Percentiles rank a stretch among this genome's conserved stretches.
phyloP scores from a whole-genome alignment of 2,329 filamentous ascomycete species.

The Trichoderma koningiopsis region DNA sequence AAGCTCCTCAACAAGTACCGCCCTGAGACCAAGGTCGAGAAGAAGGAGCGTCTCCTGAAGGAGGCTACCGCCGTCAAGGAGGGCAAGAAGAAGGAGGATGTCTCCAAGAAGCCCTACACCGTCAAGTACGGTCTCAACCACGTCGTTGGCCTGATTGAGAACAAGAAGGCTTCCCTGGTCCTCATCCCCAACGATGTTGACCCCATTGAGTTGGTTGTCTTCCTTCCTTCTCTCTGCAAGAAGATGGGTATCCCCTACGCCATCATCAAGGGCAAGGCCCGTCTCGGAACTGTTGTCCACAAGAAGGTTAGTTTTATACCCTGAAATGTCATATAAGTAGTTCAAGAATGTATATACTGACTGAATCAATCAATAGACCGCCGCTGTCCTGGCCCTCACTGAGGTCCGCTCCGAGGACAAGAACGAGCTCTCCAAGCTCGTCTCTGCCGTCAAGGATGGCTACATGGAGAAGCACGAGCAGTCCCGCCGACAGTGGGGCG shows the following conservation, averaged over 20 bases:
- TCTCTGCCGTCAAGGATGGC: constrained; percentile 95
- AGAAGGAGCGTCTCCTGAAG: constrained; percentile 99
- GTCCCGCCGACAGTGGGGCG: constrained; percentile 91
- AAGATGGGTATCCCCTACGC: constrained; percentile 99
- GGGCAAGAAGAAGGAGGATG: constrained; percentile 99
- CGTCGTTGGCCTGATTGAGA: constrained; percentile 95
- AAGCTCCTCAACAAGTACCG: constrained; percentile 99
- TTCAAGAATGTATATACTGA: neutral
- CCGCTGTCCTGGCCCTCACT: constrained; percentile 91
- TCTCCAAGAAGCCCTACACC: constrained; percentile 98
- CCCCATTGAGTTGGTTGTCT: constrained; percentile 99
- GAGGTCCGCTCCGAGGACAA: constrained; percentile 99
- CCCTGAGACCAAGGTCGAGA: constrained; percentile 97
- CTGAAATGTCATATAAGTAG: neutral
- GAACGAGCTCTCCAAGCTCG: constrained; percentile 94
- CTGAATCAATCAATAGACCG: constrained; percentile 66
- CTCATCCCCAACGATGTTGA: constrained; percentile 99
- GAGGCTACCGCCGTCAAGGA: constrained; percentile 97
- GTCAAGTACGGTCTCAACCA: constrained; percentile 99
- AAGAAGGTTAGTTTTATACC: constrained; percentile 73
- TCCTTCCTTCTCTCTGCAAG: constrained; percentile 97
- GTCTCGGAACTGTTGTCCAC: constrained; percentile 98
- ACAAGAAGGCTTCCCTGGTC: constrained; percentile 99
- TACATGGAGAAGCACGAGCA: constrained; percentile 96
- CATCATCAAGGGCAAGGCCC: constrained; percentile 99